Conservation (phyloP, 495 filamentous ascomycete genomes). For the Penicillium macrosclerotiorum region DNA sequence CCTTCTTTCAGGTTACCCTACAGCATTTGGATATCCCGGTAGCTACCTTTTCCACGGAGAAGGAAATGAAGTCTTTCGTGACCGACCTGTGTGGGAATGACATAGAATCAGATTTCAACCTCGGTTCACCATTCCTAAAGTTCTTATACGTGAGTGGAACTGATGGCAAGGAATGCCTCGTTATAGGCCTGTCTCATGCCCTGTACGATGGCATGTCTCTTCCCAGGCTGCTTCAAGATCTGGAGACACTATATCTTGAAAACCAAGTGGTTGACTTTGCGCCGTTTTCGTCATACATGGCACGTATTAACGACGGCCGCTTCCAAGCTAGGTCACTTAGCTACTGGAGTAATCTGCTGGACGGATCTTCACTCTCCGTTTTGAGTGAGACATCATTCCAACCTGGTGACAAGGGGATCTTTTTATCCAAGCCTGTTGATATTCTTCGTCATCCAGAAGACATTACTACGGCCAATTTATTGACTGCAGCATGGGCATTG, state of each 20-base stretch:
- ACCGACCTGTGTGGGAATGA: constrained; percentile 36
- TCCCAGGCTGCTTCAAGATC: constrained; percentile 51
- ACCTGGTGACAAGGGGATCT: constrained; percentile 36
- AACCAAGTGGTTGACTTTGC: constrained; percentile 23
- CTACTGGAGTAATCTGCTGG: constrained; percentile 55
- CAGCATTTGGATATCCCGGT: constrained; percentile 38
- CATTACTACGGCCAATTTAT: constrained; percentile 56
- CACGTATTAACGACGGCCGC: constrained; percentile 11
- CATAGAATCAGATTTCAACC: constrained; percentile 41
- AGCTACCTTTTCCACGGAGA: constrained; percentile 18
- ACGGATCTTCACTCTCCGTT: constrained; percentile 48
- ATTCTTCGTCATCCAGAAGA: constrained; percentile 41
- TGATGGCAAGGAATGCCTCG: constrained; percentile 43
- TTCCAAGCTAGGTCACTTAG: constrained; percentile 19
- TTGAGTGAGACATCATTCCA: constrained; percentile 33
- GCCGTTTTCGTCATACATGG: constrained; percentile 55
- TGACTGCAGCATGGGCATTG: constrained; percentile 62
- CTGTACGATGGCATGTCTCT: constrained; percentile 69
- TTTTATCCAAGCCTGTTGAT: constrained; percentile 38
- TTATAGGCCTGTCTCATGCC: constrained; percentile 62
- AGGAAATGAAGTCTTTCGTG: constrained; percentile 43
- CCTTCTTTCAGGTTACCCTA: constrained; percentile 55
- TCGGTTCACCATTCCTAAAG: constrained; percentile 57
- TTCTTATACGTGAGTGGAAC: constrained; percentile 46
- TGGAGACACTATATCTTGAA: constrained; percentile 44